phyloP scores from a whole-genome alignment of 1,139 yeast genomes.

The Yamadazyma conglobata region DNA sequence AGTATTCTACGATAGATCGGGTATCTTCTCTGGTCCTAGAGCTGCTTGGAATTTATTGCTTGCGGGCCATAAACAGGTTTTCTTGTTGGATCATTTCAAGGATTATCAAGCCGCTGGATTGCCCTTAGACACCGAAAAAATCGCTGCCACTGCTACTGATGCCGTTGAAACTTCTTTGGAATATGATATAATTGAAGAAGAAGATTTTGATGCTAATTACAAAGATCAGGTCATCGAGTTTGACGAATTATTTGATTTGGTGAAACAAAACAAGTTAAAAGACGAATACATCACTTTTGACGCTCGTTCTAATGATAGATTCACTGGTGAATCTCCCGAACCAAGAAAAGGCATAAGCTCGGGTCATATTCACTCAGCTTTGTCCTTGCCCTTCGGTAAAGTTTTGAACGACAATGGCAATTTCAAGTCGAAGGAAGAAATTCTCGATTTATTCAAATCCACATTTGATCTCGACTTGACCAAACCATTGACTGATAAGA shows the following conservation, averaged over 20 bases:
- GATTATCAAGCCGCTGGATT: conserved; percentile 36
- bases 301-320: conserved; percentile 76
- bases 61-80: conserved; percentile 70
- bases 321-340: conserved; percentile 76
- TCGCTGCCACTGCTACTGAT: conserved; percentile 15
- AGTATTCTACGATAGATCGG: conserved; percentile 82
- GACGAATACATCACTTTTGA: conserved; percentile 60
- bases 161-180: conserved; percentile 19
- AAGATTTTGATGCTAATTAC: conserved; percentile 27
- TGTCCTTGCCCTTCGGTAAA: conserved; percentile 69
- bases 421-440: conserved; percentile 46
- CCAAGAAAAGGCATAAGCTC: conserved; percentile 84
- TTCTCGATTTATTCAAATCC: conserved; percentile 41
- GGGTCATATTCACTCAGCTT: conserved; percentile 85
- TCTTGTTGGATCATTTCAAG: conserved; percentile 59
- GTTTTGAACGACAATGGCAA: conserved; percentile 49
- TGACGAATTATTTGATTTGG: conserved; percentile 60
- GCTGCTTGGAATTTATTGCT: conserved; percentile 85
- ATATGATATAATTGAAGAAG: conserved; percentile 16
- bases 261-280: conserved; percentile 45
- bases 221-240: conserved; percentile 54
- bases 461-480: conserved; percentile 36
- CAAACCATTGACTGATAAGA: conserved; percentile 24
- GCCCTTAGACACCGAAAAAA: conserved; percentile 23
- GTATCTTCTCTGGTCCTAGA: conserved; percentile 84